Percentiles rank a stretch among this genome's conserved stretches.
Evolutionary conservation across 495 filamentous ascomycete genomes (phyloP).

Genomic region (Polyplosphaeria fusca): DNA sequence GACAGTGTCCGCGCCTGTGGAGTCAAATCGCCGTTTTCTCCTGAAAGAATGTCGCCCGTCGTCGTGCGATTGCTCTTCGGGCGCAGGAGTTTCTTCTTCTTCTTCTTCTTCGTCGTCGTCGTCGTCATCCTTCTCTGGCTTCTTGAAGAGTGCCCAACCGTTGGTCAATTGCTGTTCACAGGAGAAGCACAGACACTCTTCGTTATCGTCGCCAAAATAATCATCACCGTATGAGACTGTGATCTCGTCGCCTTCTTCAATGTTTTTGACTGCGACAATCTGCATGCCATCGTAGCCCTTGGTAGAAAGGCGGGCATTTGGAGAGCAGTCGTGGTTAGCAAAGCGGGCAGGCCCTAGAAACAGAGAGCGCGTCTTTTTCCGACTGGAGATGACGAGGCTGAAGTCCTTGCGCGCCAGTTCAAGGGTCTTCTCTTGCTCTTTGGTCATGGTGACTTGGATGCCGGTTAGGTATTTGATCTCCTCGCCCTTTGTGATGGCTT

Average conservation of each 20-base stretch:
- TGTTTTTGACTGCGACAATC: conserved; percentile 74
- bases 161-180: conserved; percentile 76
- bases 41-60: conserved; percentile 27
- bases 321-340: conserved; percentile 94
- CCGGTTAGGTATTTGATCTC: conserved; percentile 86
- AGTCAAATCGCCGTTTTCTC: conserved; percentile 32
- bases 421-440: conserved; percentile 80
- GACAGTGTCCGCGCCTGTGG: background rate
- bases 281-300: conserved; percentile 81
- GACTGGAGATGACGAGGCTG: conserved; percentile 89
- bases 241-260: conserved; percentile 86
- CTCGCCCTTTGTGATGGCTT: conserved; percentile 72
- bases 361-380: conserved; percentile 80
- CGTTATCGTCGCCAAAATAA: conserved; percentile 93
- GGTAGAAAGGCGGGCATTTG: conserved; percentile 83
- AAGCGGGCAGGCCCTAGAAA: conserved; percentile 95
- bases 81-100: conserved; percentile 2
- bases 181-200: conserved; percentile 86
- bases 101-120: conserved; percentile 27
- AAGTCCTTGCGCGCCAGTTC: conserved; percentile 82
- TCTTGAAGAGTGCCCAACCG: conserved; percentile 63
- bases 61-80: background rate
- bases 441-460: conserved; percentile 83
- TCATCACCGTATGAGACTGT: conserved; percentile 93
- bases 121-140: conserved; percentile 19